Evolutionary conservation across 495 filamentous ascomycete species (phyloP), one percentile per base, ranked within the genome.

Genomic region (Amphirosellinia nigrospora): DNA sequence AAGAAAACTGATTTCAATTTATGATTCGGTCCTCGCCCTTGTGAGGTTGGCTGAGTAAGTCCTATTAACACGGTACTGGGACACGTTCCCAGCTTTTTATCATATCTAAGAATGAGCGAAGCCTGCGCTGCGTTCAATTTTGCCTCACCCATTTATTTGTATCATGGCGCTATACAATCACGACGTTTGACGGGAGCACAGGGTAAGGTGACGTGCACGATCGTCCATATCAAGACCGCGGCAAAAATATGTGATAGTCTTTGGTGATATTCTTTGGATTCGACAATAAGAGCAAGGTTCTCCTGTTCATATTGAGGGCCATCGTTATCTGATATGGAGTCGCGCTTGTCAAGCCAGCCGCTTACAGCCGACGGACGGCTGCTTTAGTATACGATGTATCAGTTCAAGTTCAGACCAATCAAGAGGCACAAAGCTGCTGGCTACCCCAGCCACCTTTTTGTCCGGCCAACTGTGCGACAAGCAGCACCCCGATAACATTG

Each of bases 361-460:
- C 32, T 23, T 19, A 6, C 55, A 34, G 48, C 32, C 19, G 30
- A 32, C 16, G 30, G 13, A 58, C 55, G 15, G 52, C 52, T 34
- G 52, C 11, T 26, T 5, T 26, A 15, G 46, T 11, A 50, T 23
- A 21, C 21, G 5, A 7, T n/a, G n/a, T n/a, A n/a, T n/a, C n/a
- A n/a, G n/a, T 32, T 58, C 7, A 13, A 32, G 60, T 26, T 63
- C 9, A n/a, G 60, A n/a, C 60, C 60, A 63, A 63, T 63, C 38
- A 63, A 62, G 23, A 62, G 13, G 36, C 10, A 30, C 26, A 38
- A n/a, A 3, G 15, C n/a, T n/a, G n/a, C n/a, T n/a, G n/a, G 45
- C 63, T 48, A 48, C 39, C 50, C 52, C 50, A 67, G 38, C 52
- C 64, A 34, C 52, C 52, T 43, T 58, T 67, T 67, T 67, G 64